These are phyloP conservation scores for Cyclostephanos invisitatus DNA, from an alignment of 108 stramenopile species.

Conservation along the genomic window DNA sequence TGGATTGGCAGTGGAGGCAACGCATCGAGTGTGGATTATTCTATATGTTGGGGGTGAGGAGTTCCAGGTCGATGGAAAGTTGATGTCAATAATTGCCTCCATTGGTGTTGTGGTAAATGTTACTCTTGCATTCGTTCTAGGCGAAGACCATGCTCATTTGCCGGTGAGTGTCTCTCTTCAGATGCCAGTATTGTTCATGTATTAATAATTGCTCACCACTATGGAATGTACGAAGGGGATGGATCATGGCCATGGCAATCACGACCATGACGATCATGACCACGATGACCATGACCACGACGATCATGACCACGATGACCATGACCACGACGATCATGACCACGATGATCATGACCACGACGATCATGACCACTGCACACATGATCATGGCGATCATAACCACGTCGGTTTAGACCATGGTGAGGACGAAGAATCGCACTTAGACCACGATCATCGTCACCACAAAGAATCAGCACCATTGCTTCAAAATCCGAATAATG, in stretches of 20 bases:
- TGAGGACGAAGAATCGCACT: slow-evolving; percentile 6
- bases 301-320: slow-evolving; percentile 37
- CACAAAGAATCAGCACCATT: slow-evolving; percentile 4
- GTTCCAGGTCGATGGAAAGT: slow-evolving; percentile 76
- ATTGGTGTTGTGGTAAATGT: slow-evolving; percentile 95
- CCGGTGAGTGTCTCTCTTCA: slow-evolving; percentile 50
- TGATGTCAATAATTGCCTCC: slow-evolving; percentile 86
- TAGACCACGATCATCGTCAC: slow-evolving; percentile 39
- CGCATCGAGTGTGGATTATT: slow-evolving; percentile 58
- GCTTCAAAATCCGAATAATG: slow-evolving; percentile 7
- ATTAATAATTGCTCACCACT: not conserved
- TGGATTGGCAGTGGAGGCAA: slow-evolving; percentile 75
- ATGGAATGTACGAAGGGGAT: slow-evolving; percentile 3
- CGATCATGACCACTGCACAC: not conserved
- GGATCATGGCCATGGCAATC: slow-evolving; percentile 42
- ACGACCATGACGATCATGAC: slow-evolving; percentile 35
- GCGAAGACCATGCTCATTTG: slow-evolving; percentile 81
- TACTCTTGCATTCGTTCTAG: slow-evolving; percentile 78
- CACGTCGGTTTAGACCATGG: slow-evolving; percentile 14
- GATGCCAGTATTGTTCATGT: slow-evolving; percentile 19
- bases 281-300: not conserved
- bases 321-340: slow-evolving; percentile 31
- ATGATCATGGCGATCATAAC: slow-evolving; percentile 38
- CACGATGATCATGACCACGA: slow-evolving; percentile 40
- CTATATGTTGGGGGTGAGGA: slow-evolving; percentile 35